Conservation (phyloP, 176 grass and related monocot species). For the Oryza brachyantha region DNA sequence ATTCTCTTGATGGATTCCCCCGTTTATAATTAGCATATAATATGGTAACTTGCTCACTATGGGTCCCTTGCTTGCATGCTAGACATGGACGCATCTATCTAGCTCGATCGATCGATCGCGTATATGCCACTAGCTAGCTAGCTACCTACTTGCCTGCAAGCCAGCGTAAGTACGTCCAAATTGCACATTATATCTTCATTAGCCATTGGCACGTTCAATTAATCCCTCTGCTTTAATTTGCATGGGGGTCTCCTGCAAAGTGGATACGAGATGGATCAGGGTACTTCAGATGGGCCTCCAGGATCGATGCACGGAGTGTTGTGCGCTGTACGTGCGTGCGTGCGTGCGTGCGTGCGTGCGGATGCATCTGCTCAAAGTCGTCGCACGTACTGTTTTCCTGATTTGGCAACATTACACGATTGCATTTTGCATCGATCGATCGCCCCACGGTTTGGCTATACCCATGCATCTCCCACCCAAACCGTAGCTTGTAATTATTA, state of each 20-base stretch:
- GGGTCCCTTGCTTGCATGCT: background rate
- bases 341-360: background rate
- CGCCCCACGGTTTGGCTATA: background rate
- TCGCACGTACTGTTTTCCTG: background rate
- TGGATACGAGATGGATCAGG: background rate
- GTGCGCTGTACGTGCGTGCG: background rate
- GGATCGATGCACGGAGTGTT: background rate
- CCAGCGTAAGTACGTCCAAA: background rate
- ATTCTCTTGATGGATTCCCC: constrained; percentile 32
- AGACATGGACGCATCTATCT: constrained; percentile 22
- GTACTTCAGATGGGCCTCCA: background rate
- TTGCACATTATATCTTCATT: background rate
- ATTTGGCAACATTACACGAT: constrained; percentile 19
- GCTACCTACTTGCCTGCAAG: background rate
- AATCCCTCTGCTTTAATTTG: background rate
- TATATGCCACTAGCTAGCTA: background rate
- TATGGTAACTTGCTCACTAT: constrained; percentile 21
- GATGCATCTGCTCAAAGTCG: background rate
- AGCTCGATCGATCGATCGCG: background rate
- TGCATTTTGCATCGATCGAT: background rate
- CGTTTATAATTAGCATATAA: background rate
- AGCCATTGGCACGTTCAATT: background rate
- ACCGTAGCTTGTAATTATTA: background rate
- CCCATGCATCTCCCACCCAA: too few species aligned
- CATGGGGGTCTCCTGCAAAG: background rate